These are phyloP conservation scores for Podaxis sp. DNA, from an alignment of 768 basidiomycete species.

Conservation along the genomic window DNA sequence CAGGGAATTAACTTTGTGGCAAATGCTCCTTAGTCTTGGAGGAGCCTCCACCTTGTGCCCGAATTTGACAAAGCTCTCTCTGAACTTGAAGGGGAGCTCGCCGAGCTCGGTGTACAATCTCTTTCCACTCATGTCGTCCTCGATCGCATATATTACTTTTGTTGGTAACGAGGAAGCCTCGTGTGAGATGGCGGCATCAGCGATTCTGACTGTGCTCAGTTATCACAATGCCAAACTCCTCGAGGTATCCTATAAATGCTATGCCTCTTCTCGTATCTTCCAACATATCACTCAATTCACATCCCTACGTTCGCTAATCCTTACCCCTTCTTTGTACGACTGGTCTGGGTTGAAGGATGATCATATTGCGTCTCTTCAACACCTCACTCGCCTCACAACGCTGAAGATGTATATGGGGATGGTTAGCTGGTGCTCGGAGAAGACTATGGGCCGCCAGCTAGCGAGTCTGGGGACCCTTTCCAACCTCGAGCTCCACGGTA, in stretches of 20 bases:
- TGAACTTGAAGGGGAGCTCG: neutral
- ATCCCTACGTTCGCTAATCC: neutral
- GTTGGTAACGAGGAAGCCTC: neutral
- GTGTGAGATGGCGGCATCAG: neutral
- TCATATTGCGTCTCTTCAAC: neutral
- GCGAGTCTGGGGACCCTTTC: neutral
- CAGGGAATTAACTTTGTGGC: neutral
- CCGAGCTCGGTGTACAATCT: neutral
- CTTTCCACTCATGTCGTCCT: slow-evolving; percentile 1
- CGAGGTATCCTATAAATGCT: neutral
- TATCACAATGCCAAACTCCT: neutral
- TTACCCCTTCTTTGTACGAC: neutral
- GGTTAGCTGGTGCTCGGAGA: neutral
- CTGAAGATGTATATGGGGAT: neutral
- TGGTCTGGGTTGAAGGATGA: too few species aligned
- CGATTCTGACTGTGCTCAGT: neutral
- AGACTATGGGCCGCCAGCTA: neutral
- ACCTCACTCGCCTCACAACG: neutral
- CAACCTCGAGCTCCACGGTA: neutral
- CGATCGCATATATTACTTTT: neutral
- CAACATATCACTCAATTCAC: neutral
- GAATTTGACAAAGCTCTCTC: neutral
- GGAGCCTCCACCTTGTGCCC: neutral
- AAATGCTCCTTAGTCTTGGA: neutral
- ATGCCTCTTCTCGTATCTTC: neutral